Conservation (phyloP, 2,329 filamentous ascomycete species). For the Xylariaceae sp. region DNA sequence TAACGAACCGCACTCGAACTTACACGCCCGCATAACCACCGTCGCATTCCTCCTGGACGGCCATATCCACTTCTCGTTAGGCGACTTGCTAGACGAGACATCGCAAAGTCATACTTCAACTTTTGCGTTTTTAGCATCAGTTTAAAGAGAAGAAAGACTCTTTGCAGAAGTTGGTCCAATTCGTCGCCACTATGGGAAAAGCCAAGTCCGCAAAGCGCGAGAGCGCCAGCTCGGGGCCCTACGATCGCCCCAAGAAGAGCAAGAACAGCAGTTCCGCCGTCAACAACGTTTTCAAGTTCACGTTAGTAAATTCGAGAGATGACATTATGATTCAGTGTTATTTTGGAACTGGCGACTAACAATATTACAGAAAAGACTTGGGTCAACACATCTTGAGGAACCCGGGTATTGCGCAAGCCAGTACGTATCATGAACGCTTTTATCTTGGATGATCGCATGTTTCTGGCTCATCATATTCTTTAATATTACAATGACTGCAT, state of each 20-base stretch:
- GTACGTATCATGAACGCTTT: conserved; percentile 1
- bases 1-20: conserved; percentile 7
- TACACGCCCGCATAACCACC: not conserved
- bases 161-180: conserved; percentile 14
- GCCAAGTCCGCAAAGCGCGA: conserved; percentile 36
- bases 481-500: not conserved
- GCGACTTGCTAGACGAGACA: not conserved
- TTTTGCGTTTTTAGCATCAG: not conserved
- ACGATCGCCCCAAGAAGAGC: conserved; percentile 37
- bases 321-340: too few species aligned
- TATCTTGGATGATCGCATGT: not conserved
- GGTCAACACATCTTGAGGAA: conserved; percentile 76
- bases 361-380: conserved; percentile 48
- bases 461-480: not conserved
- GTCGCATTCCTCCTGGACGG: not conserved
- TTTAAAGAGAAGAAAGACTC: not conserved
- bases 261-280: conserved; percentile 33
- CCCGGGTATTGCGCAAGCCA: conserved; percentile 19
- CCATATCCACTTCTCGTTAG: not conserved
- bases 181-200: conserved; percentile 34
- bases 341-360: too few species aligned
- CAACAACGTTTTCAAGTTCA: conserved; percentile 97
- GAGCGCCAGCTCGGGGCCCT: conserved; percentile 34
- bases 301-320: conserved; percentile 1
- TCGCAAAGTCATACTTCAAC: not conserved